Base-by-base conservation (phyloP, 495 filamentous ascomycete species). In the Tirmania nivea region DNA sequence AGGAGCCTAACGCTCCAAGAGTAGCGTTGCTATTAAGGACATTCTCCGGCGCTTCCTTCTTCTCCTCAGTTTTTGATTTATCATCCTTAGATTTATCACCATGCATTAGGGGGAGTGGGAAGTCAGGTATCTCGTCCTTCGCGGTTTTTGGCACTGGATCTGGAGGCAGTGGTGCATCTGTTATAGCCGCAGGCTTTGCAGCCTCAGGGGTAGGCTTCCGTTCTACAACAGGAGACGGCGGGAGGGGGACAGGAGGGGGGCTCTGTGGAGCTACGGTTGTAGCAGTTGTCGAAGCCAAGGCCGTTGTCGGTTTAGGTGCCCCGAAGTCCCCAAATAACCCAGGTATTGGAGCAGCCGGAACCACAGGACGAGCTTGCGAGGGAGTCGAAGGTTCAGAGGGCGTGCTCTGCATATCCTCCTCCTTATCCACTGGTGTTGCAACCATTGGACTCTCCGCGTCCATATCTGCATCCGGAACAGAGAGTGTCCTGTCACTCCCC, bases 401-500 rank as follows among this genome's bases (percentile, higher is more conserved):
- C 12, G 39, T 14, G 56, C 52, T 65, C 35, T 60, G 57, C 35
- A 57, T 56, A 34, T 58, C 58, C 48, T 70, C 67, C 14, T 65
- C 58, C 19, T 54, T 60, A 19, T 68, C 65, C 39, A 45, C 48
- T 6, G 48, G 48, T 12, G n/a, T 50, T 12, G 48, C n/a, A 50
- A 31, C 20, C 21, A n/a, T 31, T 12, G 48, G 21, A 8, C 65
- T 65, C 20, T 70, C 58, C 54, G 64, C 65, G 50, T 72, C 74
- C 74, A 80, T 80, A 49, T 76, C 74, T 25, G 75, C 69, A 48
- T 84, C 81, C 7, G 25, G 25, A 31, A 31, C 25, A 31, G 25
- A 31, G 25, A 31, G 25, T 59, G 77, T 74, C 10, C 71, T 69
- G 70, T 69, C 42, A 74, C 62, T 12, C 67, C 66, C 11, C 64